Evolutionary conservation across 345 rosid genomes (phyloP).

Genomic region (sweet orange (Citrus sinensis)): DVS_A1.0 CM039165.1:37942001-37942500

Average conservation of each 20-base stretch:
- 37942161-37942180: constrained; percentile 59
- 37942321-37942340: neutral
- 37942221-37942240: constrained; percentile 85
- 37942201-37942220: constrained; percentile 79
- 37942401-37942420: constrained; percentile 80
- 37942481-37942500: constrained; percentile 60
- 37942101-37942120: constrained; percentile 69
- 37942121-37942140: constrained; percentile 87
- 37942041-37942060: constrained; percentile 9
- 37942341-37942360: neutral
- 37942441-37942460: constrained; percentile 85
- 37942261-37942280: neutral
- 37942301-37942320: constrained; percentile 2
- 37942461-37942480: constrained; percentile 82
- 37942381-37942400: constrained; percentile 63
- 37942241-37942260: neutral
- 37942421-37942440: constrained; percentile 83
- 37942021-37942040: neutral
- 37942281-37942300: neutral
- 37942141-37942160: constrained; percentile 85
- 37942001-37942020: neutral
- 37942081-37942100: constrained; percentile 89
- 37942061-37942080: constrained; percentile 85
- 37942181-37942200: constrained; percentile 75
- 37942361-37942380: neutral